phyloP scores from a whole-genome alignment of 176 grass and related monocot genomes.

The Ensete glaucum region DNA sequence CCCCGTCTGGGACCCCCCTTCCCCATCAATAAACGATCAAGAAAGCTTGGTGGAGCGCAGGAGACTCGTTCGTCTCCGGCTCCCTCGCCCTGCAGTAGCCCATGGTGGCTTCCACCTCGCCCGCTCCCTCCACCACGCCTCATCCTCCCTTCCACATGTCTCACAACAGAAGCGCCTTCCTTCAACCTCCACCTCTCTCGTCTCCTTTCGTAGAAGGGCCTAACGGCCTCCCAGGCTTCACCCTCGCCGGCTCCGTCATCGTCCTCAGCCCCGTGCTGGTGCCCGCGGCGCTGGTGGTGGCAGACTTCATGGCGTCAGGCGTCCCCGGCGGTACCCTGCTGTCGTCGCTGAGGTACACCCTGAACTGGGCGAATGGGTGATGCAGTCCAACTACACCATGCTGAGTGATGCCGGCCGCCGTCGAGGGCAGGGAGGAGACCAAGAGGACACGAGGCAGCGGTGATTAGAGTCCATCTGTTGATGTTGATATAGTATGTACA shows the following conservation, averaged over 20 bases:
- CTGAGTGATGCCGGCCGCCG: constrained; percentile 50
- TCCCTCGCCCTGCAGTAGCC: constrained; percentile 13
- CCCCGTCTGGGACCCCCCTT: too few relatives aligned
- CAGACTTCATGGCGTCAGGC: constrained; percentile 63
- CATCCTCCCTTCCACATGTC: constrained; percentile 28
- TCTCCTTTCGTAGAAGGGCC: constrained; percentile 30
- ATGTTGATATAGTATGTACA: too few relatives aligned
- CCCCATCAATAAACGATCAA: too few relatives aligned
- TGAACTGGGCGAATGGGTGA: constrained; percentile 33
- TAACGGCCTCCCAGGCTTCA: constrained; percentile 59
- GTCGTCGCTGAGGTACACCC: constrained; percentile 44
- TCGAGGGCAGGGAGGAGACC: constrained; percentile 9
- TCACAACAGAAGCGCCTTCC: not conserved
- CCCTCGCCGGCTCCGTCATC: constrained; percentile 55
- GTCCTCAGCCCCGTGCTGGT: constrained; percentile 79
- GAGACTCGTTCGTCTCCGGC: too few relatives aligned
- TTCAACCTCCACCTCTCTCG: not conserved
- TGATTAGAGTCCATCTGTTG: too few relatives aligned
- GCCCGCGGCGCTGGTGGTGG: constrained; percentile 57
- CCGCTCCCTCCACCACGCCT: constrained; percentile 33
- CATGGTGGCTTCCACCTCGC: constrained; percentile 32
- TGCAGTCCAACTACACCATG: constrained; percentile 47
- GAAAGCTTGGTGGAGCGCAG: too few relatives aligned
- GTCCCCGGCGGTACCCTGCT: constrained; percentile 59
- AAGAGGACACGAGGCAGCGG: not conserved